phyloP scores from a whole-genome alignment of 2,329 filamentous ascomycete species.

The Ophiostoma perfectum region DNA sequence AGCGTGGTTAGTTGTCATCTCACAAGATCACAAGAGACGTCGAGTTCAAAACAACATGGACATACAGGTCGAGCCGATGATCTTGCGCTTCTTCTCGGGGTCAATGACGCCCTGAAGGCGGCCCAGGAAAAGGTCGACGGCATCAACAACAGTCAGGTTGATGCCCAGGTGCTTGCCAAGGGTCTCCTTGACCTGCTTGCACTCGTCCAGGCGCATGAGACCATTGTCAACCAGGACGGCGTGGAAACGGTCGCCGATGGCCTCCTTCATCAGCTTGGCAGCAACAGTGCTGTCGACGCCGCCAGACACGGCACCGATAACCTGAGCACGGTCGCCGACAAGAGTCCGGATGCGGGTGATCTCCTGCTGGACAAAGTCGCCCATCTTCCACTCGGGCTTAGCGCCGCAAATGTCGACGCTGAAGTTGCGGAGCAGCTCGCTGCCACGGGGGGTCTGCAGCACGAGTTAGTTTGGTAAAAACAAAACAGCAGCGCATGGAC shows the following conservation, averaged over 20 bases:
- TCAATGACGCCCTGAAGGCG: conserved; percentile 68
- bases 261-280: conserved; percentile 67
- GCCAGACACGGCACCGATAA: conserved; percentile 54
- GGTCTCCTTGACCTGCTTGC: conserved; percentile 71
- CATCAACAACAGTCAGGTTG: conserved; percentile 84
- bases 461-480: background rate
- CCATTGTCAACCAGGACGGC: conserved; percentile 73
- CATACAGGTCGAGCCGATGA: conserved; percentile 65
- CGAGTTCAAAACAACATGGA: conserved; percentile 24
- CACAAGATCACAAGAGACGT: no score
- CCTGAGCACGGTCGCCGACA: conserved; percentile 76
- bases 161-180: conserved; percentile 76
- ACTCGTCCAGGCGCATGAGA: conserved; percentile 73
- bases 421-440: conserved; percentile 73
- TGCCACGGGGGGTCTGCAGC: conserved; percentile 56
- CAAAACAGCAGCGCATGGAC: background rate
- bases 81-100: conserved; percentile 68
- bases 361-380: conserved; percentile 73
- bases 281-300: conserved; percentile 89
- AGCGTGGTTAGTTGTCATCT: background rate
- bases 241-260: conserved; percentile 73
- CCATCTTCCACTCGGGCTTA: conserved; percentile 76
- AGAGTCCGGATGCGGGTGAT: conserved; percentile 73
- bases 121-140: conserved; percentile 67
- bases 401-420: conserved; percentile 75